Evolutionary conservation across 1,284 basidiomycete genomes (phyloP).

Genomic region (Neonothopanus nambi): DNA sequence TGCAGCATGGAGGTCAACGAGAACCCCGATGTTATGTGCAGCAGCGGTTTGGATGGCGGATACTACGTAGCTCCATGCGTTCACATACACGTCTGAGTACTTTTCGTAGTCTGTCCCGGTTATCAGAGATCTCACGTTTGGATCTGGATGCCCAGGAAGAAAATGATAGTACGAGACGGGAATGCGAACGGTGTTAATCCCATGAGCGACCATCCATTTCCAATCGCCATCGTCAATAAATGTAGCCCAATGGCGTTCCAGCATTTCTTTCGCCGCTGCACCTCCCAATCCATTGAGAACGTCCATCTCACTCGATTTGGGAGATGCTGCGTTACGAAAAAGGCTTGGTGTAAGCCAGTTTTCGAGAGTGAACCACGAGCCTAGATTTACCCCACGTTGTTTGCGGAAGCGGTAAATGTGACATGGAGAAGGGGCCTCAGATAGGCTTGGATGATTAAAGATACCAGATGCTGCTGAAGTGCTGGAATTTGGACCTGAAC

Average conservation of each 20-base stretch:
- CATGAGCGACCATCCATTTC: slow-evolving; percentile 70
- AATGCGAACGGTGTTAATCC: slow-evolving; percentile 83
- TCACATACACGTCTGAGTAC: slow-evolving; percentile 59
- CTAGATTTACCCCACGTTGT: slow-evolving; percentile 84
- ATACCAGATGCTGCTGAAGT: neutral
- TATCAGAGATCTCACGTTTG: neutral
- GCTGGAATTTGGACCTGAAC: neutral
- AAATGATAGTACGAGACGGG: slow-evolving; percentile 55
- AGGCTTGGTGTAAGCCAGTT: slow-evolving; percentile 68
- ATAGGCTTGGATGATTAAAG: neutral
- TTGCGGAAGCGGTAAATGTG: slow-evolving; percentile 64
- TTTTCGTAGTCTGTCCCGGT: slow-evolving; percentile 70
- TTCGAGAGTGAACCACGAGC: slow-evolving; percentile 80
- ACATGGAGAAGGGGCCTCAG: neutral
- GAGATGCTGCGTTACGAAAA: slow-evolving; percentile 51
- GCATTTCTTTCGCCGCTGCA: slow-evolving; percentile 51
- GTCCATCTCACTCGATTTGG: slow-evolving; percentile 75
- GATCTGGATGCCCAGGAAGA: slow-evolving; percentile 3
- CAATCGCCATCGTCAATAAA: slow-evolving; percentile 77
- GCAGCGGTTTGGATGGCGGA: slow-evolving; percentile 66
- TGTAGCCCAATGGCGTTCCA: slow-evolving; percentile 82
- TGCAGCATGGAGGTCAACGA: slow-evolving; percentile 76
- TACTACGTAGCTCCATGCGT: slow-evolving; percentile 76
- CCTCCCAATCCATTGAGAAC: slow-evolving; percentile 53
- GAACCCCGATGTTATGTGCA: slow-evolving; percentile 70